Percentiles rank a stretch among this genome's conserved stretches.
Evolutionary conservation across 306 rosid genomes (phyloP).

Genomic region (Pyrus pyrifolia): DNA sequence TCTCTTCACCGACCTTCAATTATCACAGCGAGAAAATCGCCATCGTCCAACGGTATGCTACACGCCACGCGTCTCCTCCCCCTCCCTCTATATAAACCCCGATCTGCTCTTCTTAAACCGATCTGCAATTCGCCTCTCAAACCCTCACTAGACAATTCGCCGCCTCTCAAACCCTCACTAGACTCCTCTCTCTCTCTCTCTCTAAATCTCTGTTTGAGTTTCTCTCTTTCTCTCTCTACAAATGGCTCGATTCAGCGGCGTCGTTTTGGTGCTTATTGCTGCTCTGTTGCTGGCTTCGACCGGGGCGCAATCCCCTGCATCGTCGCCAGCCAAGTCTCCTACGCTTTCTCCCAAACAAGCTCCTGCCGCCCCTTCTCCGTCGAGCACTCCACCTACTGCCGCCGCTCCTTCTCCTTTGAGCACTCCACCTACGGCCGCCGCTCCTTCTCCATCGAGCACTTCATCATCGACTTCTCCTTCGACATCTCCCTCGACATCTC

Average conservation of each 20-base stretch:
- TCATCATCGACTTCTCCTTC: not conserved
- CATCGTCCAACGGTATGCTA: not conserved
- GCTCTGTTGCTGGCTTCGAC: not conserved
- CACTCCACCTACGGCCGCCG: not conserved
- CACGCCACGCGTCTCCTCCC: not conserved
- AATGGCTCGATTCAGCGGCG: not conserved
- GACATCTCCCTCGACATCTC: not conserved
- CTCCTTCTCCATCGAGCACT: not conserved
- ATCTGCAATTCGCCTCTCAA: not conserved
- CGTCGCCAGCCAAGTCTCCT: not conserved
- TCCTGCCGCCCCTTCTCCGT: not conserved
- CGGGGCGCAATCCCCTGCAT: not conserved
- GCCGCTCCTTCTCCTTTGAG: not conserved
- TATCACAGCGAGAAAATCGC: not conserved
- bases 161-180: not conserved
- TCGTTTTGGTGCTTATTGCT: not conserved
- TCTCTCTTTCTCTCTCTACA: not conserved
- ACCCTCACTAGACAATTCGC: not conserved
- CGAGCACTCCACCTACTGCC: not conserved
- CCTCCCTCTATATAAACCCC: not conserved
- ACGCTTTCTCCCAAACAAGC: not conserved
- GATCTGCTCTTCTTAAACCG: not conserved
- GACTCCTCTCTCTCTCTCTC: not conserved
- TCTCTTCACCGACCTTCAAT: not conserved
- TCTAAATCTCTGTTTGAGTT: not conserved